Evolutionary conservation across 2,329 filamentous ascomycete genomes (phyloP), one percentile per base, ranked within the genome.

Genomic region (Mariannaea sp.): DNA sequence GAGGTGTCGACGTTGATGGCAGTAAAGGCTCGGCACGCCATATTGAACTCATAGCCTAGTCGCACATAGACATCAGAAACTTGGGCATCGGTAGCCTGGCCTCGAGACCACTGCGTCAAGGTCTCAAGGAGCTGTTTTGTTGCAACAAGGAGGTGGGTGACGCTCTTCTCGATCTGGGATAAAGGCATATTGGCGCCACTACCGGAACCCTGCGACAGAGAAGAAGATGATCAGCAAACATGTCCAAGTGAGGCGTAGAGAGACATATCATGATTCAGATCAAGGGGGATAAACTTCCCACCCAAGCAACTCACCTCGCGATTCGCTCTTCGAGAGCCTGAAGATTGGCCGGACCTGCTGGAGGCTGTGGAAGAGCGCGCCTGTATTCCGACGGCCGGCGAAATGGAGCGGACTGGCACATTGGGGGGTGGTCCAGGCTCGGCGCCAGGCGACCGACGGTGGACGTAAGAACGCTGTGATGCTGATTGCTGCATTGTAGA

Each of bases 51-150:
- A 75, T 99, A 99, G 40, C 94, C 94, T 57, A 99, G 78, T 56
- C 94, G 88, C 56, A 99, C 94, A 70, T 99, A 99, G 65, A 99
- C 94, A 71, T 99, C 94, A 10, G 94, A 97, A 55, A 99, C 94
- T 71, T 97, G 90, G 57, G 88, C 89, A 74, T 99, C 94, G 59
- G 91, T 92, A 49, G 94, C 92, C 66, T 89, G 87, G 57, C 90
- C 88, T 52, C 93, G 90, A 55, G 94, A 99, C 94, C 94, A 99
- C 80, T 96, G 89, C 40, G 94, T 99, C 57, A 99, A 80, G 5
- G 93, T 99, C 77, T 99, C 94, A 57, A 99, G 87, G 2, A 99
- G 86, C 74, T 97, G 92, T 72, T 99, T 99, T 27, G 94, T 99
- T 29, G 94, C 94, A 61, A 99, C 93, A 29, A 99, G 86, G 38